A percentile compares a stretch with the other conserved stretches of the same genome.
These are phyloP conservation scores for Suhomyces bokatorum DNA, from an alignment of 1,139 yeast species.

Conservation along the genomic window DNA sequence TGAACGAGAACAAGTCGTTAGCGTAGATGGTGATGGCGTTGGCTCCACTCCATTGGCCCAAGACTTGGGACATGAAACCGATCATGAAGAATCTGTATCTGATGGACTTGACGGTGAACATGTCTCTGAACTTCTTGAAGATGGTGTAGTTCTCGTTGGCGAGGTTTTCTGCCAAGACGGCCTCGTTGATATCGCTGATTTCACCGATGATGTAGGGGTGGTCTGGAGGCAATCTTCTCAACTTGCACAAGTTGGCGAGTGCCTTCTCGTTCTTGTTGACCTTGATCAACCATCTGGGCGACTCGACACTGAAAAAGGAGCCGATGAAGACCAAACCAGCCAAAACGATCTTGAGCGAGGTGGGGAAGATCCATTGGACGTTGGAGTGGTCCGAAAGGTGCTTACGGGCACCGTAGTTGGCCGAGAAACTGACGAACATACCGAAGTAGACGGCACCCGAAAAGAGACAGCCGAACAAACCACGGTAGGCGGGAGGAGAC, in stretches of 20 bases:
- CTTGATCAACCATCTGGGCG: constrained; percentile 50
- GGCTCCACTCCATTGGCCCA: constrained; percentile 67
- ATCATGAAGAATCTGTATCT: constrained; percentile 47
- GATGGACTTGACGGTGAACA: constrained; percentile 36
- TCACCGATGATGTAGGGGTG: constrained; percentile 55
- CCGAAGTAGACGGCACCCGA: constrained; percentile 60
- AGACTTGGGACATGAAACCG: constrained; percentile 47
- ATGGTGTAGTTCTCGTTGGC: constrained; percentile 27
- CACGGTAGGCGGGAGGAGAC: constrained; percentile 55
- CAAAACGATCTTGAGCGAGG: constrained; percentile 42
- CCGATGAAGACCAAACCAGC: constrained; percentile 42
- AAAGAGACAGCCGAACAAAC: constrained; percentile 50
- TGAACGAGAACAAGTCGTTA: constrained; percentile 52
- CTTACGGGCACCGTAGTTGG: constrained; percentile 45
- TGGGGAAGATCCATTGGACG: constrained; percentile 41
- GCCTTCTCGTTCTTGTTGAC: constrained; percentile 38
- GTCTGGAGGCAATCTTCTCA: constrained; percentile 51
- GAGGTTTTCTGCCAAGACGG: constrained; percentile 40
- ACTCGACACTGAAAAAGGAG: constrained; percentile 41
- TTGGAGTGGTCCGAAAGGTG: constrained; percentile 30
- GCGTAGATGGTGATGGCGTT: constrained; percentile 48
- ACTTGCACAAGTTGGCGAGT: constrained; percentile 36
- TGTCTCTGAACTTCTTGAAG: constrained; percentile 28
- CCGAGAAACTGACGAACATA: constrained; percentile 51
- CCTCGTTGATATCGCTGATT: constrained; percentile 50